phyloP scores from a whole-genome alignment of 108 stramenopile genomes.

The Nitzschia inconspicua region DNA sequence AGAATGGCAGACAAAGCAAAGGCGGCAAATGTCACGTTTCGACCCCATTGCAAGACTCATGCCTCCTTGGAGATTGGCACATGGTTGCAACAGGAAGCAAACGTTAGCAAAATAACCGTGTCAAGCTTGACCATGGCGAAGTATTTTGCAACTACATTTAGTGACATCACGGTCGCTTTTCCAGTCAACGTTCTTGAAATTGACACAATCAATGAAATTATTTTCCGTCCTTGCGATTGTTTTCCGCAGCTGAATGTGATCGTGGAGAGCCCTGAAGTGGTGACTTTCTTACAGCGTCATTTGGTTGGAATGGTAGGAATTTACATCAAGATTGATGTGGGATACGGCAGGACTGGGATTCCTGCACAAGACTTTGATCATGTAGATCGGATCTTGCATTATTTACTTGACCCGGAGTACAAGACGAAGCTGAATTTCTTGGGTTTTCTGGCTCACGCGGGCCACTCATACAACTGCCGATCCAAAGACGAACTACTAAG shows the following conservation, averaged over 20 bases:
- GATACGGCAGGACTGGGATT: conserved; percentile 14
- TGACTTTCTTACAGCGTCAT: neutral
- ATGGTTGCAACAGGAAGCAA: conserved; percentile 7
- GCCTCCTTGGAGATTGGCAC: conserved; percentile 7
- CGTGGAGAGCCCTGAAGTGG: conserved; percentile 7
- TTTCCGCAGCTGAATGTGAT: neutral
- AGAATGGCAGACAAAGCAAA: conserved; percentile 4
- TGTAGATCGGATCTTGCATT: neutral
- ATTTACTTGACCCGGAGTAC: too few relatives aligned
- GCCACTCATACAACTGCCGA: conserved; percentile 5
- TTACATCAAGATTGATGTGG: conserved; percentile 15
- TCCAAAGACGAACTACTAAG: neutral
- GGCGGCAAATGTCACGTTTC: neutral
- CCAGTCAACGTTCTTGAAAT: conserved; percentile 17
- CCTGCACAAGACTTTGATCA: conserved; percentile 9
- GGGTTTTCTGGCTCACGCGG: conserved; percentile 13
- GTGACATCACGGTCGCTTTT: conserved; percentile 14
- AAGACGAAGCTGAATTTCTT: neutral
- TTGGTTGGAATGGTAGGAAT: neutral
- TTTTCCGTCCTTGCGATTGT: too few relatives aligned
- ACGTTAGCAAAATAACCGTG: neutral
- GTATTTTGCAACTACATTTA: conserved; percentile 7
- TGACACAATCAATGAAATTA: conserved; percentile 6
- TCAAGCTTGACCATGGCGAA: conserved; percentile 12
- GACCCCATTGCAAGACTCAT: conserved; percentile 18